Base-by-base conservation (phyloP, 352 stramenopile species). In the Pythium diclinum region DNA sequence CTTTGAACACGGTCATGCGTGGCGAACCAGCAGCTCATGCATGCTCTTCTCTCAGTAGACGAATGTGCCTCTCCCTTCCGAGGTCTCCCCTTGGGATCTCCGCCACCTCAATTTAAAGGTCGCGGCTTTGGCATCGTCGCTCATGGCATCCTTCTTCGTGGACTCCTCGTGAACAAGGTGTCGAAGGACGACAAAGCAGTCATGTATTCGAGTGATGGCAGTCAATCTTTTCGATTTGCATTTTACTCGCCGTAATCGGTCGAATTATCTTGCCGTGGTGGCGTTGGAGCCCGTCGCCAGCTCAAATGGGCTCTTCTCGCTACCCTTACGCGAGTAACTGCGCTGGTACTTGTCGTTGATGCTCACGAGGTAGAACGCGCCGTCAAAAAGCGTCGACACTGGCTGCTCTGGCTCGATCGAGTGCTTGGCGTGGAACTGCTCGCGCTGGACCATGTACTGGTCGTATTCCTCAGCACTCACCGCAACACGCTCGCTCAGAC, bases 311-410 rank as follows among this genome's bases (percentile, higher is more conserved):
- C 16, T 23, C 17, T 47, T 47, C 40, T 47, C 40, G 16, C 17
- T 47, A 34, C 71, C 65, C 46, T 81, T 78, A 51, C 85, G 72
- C 28, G 80, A 86, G 76, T 99, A 99, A 19, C 79, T 87, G 61
- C 96, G 81, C 14, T 84, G 81, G 66, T 87, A 96, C 75, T 89
- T 88, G 7, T 83, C 83, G 62, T 98, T 88, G 62, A 98, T 96
- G n/a, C 71, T 70, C 47, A 89, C 86, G 13, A 99, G 81, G 68
- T 96, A 98, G 76, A 95, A 99, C 1, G 92, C 88, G 53, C 91
- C 94, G 17, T 76, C 74, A 53, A 77, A 81, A 40, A 97, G 76
- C 13, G 75, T 76, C 17, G 77, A 53, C 33, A 90, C 70, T 23
- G 84, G 68, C 72, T 95, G 91, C 17, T 70, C 75, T 1, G 90